These are phyloP conservation scores for Vanilla planifolia DNA, from an alignment of 106 monocot species.

Conservation along the genomic window DNA sequence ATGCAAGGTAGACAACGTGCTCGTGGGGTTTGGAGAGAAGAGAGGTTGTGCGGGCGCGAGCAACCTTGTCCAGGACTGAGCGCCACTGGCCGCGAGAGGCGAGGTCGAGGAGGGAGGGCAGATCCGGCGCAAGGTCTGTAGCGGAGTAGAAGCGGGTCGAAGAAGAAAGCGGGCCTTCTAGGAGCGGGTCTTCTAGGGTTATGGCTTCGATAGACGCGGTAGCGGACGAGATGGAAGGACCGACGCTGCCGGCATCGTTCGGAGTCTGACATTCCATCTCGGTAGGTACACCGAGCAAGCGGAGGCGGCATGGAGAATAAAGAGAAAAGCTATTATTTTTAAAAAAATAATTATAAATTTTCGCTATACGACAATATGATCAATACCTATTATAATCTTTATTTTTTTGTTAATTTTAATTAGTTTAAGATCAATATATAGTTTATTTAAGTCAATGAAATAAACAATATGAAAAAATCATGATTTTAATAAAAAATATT, in stretches of 20 bases:
- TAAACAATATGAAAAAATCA: no score
- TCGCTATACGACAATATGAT: no score
- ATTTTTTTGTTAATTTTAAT: no score
- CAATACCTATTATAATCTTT: no score
- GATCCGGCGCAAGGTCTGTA: slow-evolving; percentile 37
- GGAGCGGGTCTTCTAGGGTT: slow-evolving; percentile 21
- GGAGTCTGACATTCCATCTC: no score
- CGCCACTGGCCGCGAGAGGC: slow-evolving; percentile 57
- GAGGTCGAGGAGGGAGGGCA: slow-evolving; percentile 43
- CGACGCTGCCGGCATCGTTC: slow-evolving; percentile 33
- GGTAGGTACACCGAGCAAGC: no score
- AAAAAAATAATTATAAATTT: no score
- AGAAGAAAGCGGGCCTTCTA: slow-evolving; percentile 21
- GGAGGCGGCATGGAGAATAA: no score
- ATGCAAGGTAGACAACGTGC: slow-evolving; percentile 69
- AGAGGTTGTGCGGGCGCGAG: slow-evolving; percentile 32
- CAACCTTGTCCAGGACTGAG: slow-evolving; percentile 48
- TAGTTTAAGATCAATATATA: no score
- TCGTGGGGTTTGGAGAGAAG: slow-evolving; percentile 47
- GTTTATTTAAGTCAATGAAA: no score
- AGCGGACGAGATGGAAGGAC: slow-evolving; percentile 8
- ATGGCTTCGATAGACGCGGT: slow-evolving; percentile 14
- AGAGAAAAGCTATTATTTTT: no score
- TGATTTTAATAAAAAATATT: no score
- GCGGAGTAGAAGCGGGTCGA: slow-evolving; percentile 17